Evolutionary conservation across 306 rosid genomes (phyloP), one percentile per base, ranked within the genome.

Genomic region (Lablab purpureus): DNA sequence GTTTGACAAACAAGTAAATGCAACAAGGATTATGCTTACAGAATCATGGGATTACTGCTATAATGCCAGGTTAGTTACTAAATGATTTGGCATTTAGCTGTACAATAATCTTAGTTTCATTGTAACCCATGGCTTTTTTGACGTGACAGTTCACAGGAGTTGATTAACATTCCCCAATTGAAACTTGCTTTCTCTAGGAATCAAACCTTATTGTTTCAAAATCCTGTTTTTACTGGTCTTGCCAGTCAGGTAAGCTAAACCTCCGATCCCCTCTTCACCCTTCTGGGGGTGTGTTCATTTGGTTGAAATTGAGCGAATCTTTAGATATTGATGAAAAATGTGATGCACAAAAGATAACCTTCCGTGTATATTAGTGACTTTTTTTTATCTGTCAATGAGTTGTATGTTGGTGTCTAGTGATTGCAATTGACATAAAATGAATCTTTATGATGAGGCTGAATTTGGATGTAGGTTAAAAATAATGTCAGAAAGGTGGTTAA

Each of bases 1-100:
- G 95, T 91, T 88, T 87, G 91, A 87, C 82, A 85, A 80, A 55
- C 86, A 82, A 77, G 72, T 87, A 59, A 86, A 84, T 76, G 84
- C 89, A 55, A 77, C 91, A 23, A 84, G 90, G 71, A 68, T 78
- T 74, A 22, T 2, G 28, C 28, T 22, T 59, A 79, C 18, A 63
- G 17, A 71, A 10, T 64, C 80, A 37, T 90, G 84, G 87, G 88
- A 84, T 14, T 88, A 85, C 84, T 90, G 95, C 84, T 88, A 90
- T 37, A 85, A 87, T 62, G 77, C 50, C 65, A 90, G 91, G 90
- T 90, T 32, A 28, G 77, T 49, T 67, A 19, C 70, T 40, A 73
- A 52, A 51, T 28, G 34, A 80, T 55, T 30, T 0, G 46, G 64
- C 13, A 8, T 43, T 40, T 68, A 41, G 36, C 50, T 46, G 49